Evolutionary conservation across 2,329 filamentous ascomycete genomes (phyloP).

Genomic region (Cladosporium sphaerospermum): DNA sequence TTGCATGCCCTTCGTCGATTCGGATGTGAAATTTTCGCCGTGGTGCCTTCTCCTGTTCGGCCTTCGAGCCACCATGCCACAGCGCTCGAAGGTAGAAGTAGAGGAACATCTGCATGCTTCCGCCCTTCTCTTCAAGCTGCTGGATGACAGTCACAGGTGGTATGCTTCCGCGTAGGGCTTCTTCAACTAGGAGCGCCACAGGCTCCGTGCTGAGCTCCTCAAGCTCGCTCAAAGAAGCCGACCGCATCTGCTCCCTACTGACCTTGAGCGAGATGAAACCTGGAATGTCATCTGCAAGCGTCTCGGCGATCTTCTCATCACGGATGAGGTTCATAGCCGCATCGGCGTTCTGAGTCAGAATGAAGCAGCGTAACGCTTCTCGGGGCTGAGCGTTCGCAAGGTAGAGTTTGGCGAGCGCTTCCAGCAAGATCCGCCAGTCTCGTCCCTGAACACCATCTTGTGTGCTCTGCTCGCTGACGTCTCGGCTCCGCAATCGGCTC

Average conservation of each 20-base stretch:
- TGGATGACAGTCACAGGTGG: constrained; percentile 68
- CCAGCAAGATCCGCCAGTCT: constrained; percentile 87
- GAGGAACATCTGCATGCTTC: constrained; percentile 61
- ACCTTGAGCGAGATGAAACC: constrained; percentile 85
- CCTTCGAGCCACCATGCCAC: constrained; percentile 58
- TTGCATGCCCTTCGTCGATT: constrained; percentile 53
- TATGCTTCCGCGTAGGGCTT: constrained; percentile 83
- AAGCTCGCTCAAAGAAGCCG: constrained; percentile 63
- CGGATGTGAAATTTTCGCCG: constrained; percentile 22
- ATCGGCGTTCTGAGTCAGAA: constrained; percentile 85
- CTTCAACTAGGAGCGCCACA: constrained; percentile 78
- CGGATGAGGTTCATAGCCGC: constrained; percentile 79
- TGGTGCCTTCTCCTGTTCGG: constrained; percentile 23
- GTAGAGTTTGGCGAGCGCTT: constrained; percentile 76
- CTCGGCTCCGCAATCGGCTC: constrained; percentile 69
- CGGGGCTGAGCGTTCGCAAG: constrained; percentile 73
- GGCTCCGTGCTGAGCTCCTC: constrained; percentile 77
- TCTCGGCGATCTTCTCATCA: constrained; percentile 83
- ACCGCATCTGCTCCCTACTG: constrained; percentile 59
- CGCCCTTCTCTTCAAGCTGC: constrained; percentile 63
- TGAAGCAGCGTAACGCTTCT: constrained; percentile 83
- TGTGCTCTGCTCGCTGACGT: constrained; percentile 68
- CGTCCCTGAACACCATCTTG: constrained; percentile 62
- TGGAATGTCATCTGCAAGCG: constrained; percentile 82
- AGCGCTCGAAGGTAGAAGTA: constrained; percentile 87